A percentile compares a stretch with the other conserved stretches of the same genome.
Conservation (phyloP, 1,284 basidiomycete species). For the Laetiporus sulphureus region DNA sequence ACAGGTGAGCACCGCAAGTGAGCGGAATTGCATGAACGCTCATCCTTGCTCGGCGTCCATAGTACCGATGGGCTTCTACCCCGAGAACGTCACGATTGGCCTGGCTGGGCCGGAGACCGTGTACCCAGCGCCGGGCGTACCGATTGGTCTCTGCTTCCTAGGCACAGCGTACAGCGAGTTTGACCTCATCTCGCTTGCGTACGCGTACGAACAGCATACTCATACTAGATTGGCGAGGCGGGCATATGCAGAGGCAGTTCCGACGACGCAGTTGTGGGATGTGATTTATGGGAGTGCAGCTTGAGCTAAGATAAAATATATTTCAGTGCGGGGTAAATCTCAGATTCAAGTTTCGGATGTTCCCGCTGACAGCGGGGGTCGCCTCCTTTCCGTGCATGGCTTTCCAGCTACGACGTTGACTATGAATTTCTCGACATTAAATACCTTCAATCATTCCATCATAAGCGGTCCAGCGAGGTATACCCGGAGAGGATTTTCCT, state of each 20-base stretch:
- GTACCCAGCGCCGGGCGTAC: conserved; percentile 51
- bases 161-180: conserved; percentile 61
- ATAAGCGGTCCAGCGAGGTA: too few relatives aligned
- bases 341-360: too few relatives aligned
- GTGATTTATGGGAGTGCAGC: conserved; percentile 3
- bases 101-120: conserved; percentile 30
- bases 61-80: conserved; percentile 60
- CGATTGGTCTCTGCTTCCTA: conserved; percentile 59
- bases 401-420: too few relatives aligned
- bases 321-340: too few relatives aligned
- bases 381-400: too few relatives aligned
- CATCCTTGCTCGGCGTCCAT: too few relatives aligned
- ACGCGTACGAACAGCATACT: conserved; percentile 63
- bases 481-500: too few relatives aligned
- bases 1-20: conserved; percentile 42
- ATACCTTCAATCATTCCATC: too few relatives aligned
- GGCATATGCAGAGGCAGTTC: conserved; percentile 52
- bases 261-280: conserved; percentile 53
- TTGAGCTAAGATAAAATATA: not conserved
- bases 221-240: conserved; percentile 42
- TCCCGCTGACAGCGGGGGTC: too few relatives aligned
- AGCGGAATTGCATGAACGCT: too few relatives aligned
- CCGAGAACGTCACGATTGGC: conserved; percentile 33
- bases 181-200: conserved; percentile 50
- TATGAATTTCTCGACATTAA: too few relatives aligned